These are phyloP conservation scores for Psilocybe mexicana DNA, from an alignment of 1,284 basidiomycete species.

Conservation along the genomic window DNA sequence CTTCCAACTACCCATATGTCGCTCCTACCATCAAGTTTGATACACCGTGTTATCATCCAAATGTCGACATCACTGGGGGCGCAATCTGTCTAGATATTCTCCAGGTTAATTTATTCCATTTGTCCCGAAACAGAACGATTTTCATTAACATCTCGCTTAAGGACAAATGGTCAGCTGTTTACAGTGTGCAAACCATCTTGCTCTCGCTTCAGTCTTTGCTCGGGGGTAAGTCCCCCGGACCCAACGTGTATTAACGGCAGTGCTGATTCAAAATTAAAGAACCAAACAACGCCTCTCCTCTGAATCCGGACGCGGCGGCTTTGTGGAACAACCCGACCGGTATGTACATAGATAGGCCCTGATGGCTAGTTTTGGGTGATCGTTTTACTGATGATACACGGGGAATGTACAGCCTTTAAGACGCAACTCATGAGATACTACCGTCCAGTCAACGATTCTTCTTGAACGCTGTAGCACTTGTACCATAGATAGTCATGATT, in stretches of 20 bases:
- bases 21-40: conserved; percentile 81
- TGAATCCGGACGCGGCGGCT: conserved; percentile 80
- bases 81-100: conserved; percentile 85
- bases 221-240: conserved; percentile 56
- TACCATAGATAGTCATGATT: conserved; percentile 4
- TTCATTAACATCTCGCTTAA: conserved; percentile 30
- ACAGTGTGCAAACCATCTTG: conserved; percentile 85
- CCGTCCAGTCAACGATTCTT: conserved; percentile 53
- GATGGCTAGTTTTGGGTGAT: neutral
- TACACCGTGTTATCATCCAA: conserved; percentile 84
- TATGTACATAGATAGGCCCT: conserved; percentile 29
- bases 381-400: conserved; percentile 5
- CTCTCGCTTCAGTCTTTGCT: conserved; percentile 84
- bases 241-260: conserved; percentile 1
- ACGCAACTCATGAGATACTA: conserved; percentile 73
- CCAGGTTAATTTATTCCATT: conserved; percentile 47
- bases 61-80: conserved; percentile 77
- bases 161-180: conserved; percentile 91
- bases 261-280: conserved; percentile 46
- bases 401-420: conserved; percentile 58
- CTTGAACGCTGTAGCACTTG: conserved; percentile 29
- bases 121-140: neutral
- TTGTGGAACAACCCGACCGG: conserved; percentile 73
- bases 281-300: conserved; percentile 85
- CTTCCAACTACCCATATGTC: conserved; percentile 81